phyloP scores from a whole-genome alignment of 2,329 filamentous ascomycete genomes.

The Fonsecaea multimorphosa region DNA sequence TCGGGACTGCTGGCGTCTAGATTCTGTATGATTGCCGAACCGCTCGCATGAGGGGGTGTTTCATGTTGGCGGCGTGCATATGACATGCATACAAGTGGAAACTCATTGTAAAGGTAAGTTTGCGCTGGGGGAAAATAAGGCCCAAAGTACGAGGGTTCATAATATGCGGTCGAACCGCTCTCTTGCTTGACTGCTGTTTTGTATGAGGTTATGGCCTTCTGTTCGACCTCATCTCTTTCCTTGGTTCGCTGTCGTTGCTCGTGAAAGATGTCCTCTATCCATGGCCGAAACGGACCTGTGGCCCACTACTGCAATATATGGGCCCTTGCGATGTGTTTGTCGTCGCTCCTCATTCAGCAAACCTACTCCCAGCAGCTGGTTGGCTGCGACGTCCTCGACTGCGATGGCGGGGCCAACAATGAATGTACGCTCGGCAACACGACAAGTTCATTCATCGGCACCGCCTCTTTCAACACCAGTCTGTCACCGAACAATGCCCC shows the following conservation, averaged over 20 bases:
- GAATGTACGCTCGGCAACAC: constrained; percentile 29
- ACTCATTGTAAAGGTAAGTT: constrained; percentile 8
- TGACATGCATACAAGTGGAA: constrained; percentile 19
- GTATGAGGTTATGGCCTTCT: constrained; percentile 18
- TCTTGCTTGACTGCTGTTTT: neutral
- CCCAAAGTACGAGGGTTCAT: neutral
- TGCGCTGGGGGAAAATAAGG: neutral
- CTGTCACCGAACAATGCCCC: constrained; percentile 18
- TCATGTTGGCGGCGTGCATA: constrained; percentile 17
- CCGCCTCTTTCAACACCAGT: constrained; percentile 27
- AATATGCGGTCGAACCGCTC: constrained; percentile 1
- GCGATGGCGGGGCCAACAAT: constrained; percentile 20
- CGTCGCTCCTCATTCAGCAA: constrained; percentile 2
- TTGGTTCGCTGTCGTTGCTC: constrained; percentile 13
- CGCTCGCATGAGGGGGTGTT: constrained; percentile 22
- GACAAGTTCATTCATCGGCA: constrained; percentile 27
- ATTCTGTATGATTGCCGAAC: constrained; percentile 4
- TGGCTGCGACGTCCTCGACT: constrained; percentile 28
- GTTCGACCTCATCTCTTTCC: constrained; percentile 15
- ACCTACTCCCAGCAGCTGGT: constrained; percentile 20
- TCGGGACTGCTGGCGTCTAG: neutral
- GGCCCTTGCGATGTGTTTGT: constrained; percentile 16
- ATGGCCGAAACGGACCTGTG: constrained; percentile 1
- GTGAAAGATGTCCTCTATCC: constrained; percentile 9
- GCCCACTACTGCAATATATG: neutral